A percentile compares a stretch with the other conserved stretches of the same genome.
phyloP scores from a whole-genome alignment of 768 basidiomycete genomes.

The Mycena rosella region DNA sequence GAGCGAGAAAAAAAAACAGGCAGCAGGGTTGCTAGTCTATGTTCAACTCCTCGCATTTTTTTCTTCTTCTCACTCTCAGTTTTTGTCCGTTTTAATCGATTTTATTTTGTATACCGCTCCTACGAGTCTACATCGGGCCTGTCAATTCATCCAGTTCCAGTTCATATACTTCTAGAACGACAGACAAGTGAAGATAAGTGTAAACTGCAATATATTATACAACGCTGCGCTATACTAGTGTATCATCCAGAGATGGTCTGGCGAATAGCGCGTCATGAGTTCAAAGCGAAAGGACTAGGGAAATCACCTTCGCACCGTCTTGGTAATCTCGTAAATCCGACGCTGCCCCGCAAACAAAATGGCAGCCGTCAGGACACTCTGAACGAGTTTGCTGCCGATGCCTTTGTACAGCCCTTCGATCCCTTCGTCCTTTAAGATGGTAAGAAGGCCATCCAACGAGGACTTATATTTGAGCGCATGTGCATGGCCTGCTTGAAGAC shows the following conservation, averaged over 20 bases:
- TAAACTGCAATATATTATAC: too few species aligned
- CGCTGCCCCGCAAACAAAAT: conserved; percentile 93
- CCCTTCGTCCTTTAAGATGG: conserved; percentile 76
- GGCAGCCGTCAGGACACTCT: conserved; percentile 93
- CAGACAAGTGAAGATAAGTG: too few species aligned
- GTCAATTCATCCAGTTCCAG: too few species aligned
- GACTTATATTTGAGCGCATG: conserved; percentile 72
- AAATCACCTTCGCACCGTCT: conserved; percentile 50
- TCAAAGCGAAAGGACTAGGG: not conserved
- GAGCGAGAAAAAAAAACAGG: too few species aligned
- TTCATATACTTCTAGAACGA: too few species aligned
- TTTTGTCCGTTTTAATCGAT: too few species aligned
- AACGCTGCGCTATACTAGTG: too few species aligned
- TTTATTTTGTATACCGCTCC: too few species aligned
- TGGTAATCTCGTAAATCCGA: conserved; percentile 82
- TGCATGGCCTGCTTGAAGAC: conserved; percentile 74
- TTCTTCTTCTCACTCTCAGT: too few species aligned
- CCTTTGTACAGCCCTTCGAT: conserved; percentile 81
- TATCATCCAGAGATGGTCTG: conserved; percentile 20
- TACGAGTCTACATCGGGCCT: too few species aligned
- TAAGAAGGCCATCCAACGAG: conserved; percentile 70
- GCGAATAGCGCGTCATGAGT: not conserved
- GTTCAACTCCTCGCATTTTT: too few species aligned
- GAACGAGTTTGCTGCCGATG: conserved; percentile 87
- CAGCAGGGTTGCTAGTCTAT: too few species aligned